phyloP scores from a whole-genome alignment of 2,329 filamentous ascomycete genomes.

The Apiospora malaysiana region DNA sequence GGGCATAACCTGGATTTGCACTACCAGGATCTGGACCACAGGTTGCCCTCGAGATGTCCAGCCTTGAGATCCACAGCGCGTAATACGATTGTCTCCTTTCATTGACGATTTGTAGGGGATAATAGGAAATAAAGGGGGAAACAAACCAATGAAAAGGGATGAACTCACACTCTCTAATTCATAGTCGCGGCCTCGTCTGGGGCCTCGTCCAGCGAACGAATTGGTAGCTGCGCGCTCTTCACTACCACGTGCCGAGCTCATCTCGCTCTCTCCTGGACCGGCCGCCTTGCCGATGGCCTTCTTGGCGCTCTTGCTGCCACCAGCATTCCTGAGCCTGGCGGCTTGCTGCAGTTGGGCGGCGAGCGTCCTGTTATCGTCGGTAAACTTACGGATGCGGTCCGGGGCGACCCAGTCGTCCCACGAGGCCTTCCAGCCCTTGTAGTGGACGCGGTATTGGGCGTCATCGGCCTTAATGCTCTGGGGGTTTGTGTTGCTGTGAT shows the following conservation, averaged over 20 bases:
- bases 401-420: conserved; percentile 99
- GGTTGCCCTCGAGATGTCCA: background rate
- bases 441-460: conserved; percentile 91
- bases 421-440: conserved; percentile 99
- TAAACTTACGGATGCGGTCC: conserved; percentile 92
- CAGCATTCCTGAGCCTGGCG: conserved; percentile 32
- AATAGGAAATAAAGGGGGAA: conserved; percentile 20
- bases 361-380: conserved; percentile 91
- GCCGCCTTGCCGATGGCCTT: conserved; percentile 53
- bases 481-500: conserved; percentile 57
- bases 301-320: conserved; percentile 50
- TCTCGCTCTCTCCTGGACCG: conserved; percentile 57
- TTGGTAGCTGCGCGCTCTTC: conserved; percentile 74
- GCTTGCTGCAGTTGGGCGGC: conserved; percentile 74
- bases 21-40: no score
- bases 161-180: conserved; percentile 79
- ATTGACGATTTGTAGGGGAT: background rate
- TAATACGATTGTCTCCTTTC: background rate
- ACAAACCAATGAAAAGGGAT: conserved; percentile 27
- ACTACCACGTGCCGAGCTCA: conserved; percentile 73
- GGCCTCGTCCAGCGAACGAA: conserved; percentile 68
- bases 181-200: conserved; percentile 77
- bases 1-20: no score
- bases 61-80: conserved; percentile 9
- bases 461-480: conserved; percentile 70